Conservation (phyloP, 768 basidiomycete genomes). For the Calocybe indica region DNA sequence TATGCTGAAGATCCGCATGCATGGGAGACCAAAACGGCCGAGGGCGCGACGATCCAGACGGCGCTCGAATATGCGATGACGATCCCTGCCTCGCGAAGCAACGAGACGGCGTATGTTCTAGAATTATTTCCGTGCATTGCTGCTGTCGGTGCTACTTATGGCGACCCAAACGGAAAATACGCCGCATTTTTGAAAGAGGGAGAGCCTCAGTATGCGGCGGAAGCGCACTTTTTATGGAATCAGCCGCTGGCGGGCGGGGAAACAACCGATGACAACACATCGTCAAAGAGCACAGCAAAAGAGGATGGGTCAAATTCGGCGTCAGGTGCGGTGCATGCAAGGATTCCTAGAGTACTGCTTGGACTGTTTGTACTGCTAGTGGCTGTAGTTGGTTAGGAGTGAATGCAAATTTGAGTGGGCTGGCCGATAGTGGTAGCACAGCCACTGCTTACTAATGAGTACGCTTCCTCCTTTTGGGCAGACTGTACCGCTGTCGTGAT, state of each 20-base stretch:
- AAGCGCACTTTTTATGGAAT: conserved; percentile 49
- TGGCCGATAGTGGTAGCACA: too few species aligned
- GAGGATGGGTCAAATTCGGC: too few species aligned
- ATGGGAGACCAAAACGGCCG: conserved; percentile 44
- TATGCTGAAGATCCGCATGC: conserved; percentile 38
- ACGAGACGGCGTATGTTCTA: conserved; percentile 29
- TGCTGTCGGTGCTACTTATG: conserved; percentile 50
- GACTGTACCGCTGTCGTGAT: too few species aligned
- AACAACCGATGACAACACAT: too few species aligned
- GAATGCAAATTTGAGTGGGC: too few species aligned
- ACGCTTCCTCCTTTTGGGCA: too few species aligned
- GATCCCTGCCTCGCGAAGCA: conserved; percentile 21
- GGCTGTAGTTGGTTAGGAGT: too few species aligned
- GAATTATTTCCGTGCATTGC: conserved; percentile 57
- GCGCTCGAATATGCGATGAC: conserved; percentile 57
- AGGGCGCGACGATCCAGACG: conserved; percentile 50
- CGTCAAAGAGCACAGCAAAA: too few species aligned
- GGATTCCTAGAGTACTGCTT: too few species aligned
- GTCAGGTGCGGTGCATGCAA: too few species aligned
- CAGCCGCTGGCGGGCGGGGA: conserved; percentile 40
- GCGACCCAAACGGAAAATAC: conserved; percentile 58
- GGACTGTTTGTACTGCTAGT: too few species aligned
- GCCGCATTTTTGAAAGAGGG: conserved; percentile 35
- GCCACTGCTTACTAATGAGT: too few species aligned
- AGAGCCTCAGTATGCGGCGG: conserved; percentile 31